These are phyloP conservation scores for Rhizopogon sp. DNA, from an alignment of 768 basidiomycete genomes.

Conservation along the genomic window DNA sequence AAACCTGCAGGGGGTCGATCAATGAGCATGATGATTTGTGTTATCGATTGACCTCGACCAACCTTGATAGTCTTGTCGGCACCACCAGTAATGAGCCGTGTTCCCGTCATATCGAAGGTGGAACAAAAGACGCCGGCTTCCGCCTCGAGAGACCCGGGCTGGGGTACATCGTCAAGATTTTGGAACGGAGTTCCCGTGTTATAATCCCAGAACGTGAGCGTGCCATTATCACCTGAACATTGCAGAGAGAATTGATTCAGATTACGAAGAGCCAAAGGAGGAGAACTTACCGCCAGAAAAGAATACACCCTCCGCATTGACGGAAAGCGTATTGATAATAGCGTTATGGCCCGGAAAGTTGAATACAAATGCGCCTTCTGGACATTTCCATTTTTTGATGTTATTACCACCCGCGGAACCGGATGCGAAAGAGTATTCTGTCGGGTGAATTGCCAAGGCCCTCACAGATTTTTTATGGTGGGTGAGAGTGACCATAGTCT, in stretches of 20 bases:
- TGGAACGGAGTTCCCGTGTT: conserved; percentile 94
- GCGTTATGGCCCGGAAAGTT: conserved; percentile 97
- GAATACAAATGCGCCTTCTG: conserved; percentile 92
- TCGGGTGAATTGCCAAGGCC: conserved; percentile 90
- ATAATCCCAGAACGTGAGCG: conserved; percentile 92
- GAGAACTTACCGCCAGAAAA: conserved; percentile 82
- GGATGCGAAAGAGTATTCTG: conserved; percentile 93
- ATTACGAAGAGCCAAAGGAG: background rate
- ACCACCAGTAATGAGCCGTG: conserved; percentile 89
- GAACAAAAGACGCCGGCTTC: conserved; percentile 97
- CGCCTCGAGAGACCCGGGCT: conserved; percentile 96
- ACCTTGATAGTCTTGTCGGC: conserved; percentile 99
- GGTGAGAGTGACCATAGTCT: conserved; percentile 94
- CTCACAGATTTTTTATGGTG: conserved; percentile 99
- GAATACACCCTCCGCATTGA: conserved; percentile 94
- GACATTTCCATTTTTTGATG: conserved; percentile 99
- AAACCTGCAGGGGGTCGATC: conserved; percentile 36
- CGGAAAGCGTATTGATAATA: conserved; percentile 92
- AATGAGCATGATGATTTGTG: background rate
- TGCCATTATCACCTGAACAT: conserved; percentile 79
- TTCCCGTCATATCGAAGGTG: conserved; percentile 94
- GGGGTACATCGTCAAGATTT: conserved; percentile 87
- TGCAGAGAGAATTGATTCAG: background rate
- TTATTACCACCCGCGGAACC: conserved; percentile 99
- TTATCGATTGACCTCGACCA: conserved; percentile 15